phyloP scores from a whole-genome alignment of 441 rosid species.

The Theobroma grandiflorum region DNA sequence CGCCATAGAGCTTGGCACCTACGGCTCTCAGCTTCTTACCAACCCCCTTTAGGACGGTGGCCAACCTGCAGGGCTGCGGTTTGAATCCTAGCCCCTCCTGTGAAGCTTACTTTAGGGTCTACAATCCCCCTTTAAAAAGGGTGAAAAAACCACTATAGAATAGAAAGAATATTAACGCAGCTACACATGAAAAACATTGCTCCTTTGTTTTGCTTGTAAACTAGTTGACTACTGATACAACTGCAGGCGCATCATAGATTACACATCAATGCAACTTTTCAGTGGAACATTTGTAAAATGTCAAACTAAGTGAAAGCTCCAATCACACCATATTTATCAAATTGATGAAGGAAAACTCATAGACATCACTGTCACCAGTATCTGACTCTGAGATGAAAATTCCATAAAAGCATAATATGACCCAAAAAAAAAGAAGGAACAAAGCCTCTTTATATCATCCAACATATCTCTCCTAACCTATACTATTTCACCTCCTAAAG shows the following conservation, averaged over 20 bases:
- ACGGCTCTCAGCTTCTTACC: neutral
- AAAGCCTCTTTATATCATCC: conserved; percentile 15
- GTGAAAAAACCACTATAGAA: neutral
- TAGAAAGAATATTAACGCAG: neutral
- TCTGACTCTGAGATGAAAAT: neutral
- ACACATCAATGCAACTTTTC: neutral
- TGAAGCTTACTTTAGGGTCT: neutral
- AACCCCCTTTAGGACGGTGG: conserved; percentile 10
- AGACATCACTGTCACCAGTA: neutral
- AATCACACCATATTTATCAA: conserved; percentile 11
- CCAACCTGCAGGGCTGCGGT: neutral
- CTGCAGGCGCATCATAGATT: neutral
- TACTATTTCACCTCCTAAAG: neutral
- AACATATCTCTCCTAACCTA: neutral
- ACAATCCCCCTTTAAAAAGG: neutral
- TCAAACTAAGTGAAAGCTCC: neutral
- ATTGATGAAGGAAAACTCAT: neutral
- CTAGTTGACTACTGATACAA: neutral
- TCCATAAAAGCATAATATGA: neutral
- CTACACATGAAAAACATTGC: neutral
- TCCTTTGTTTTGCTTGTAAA: neutral
- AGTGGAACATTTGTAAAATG: neutral
- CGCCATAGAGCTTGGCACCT: conserved; percentile 15
- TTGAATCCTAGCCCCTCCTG: neutral
- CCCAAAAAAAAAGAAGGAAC: neutral